Percentiles rank a stretch among this genome's conserved stretches.
Evolutionary conservation across 495 filamentous ascomycete genomes (phyloP).

Genomic region (Hypoxylon cercidicola): DNA sequence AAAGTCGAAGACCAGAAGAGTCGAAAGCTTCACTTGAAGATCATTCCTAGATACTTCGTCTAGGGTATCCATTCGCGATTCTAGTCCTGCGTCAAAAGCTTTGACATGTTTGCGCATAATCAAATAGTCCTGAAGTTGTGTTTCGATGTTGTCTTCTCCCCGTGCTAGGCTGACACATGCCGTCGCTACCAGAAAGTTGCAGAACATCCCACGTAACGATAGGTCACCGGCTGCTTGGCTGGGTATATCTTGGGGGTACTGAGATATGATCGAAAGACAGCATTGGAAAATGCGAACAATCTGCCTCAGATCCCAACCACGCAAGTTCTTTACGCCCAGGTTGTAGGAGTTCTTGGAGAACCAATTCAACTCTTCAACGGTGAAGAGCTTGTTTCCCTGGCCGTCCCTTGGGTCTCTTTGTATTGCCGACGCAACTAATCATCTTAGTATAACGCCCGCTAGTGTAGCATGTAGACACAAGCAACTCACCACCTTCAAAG

Average conservation of each 20-base stretch:
- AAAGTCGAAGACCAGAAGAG: constrained; percentile 76
- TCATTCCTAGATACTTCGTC: constrained; percentile 60
- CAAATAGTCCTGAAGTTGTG: constrained; percentile 69
- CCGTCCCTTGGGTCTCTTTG: constrained; percentile 51
- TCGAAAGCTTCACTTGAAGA: constrained; percentile 68
- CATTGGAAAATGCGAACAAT: constrained; percentile 66
- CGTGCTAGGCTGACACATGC: constrained; percentile 70
- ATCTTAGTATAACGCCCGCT: constrained; percentile 31
- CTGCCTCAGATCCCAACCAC: constrained; percentile 61
- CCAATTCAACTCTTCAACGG: constrained; percentile 76
- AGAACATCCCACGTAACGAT: constrained; percentile 68
- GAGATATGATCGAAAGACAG: constrained; percentile 70
- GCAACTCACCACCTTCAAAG: constrained; percentile 69
- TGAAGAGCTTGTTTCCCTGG: constrained; percentile 58
- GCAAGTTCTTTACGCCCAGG: constrained; percentile 69
- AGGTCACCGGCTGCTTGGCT: constrained; percentile 58
- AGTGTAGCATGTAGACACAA: background rate
- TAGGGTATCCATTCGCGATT: constrained; percentile 50
- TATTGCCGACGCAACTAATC: constrained; percentile 57
- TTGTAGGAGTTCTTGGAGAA: constrained; percentile 84
- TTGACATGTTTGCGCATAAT: constrained; percentile 64
- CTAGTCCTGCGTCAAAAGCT: constrained; percentile 60
- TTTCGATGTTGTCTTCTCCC: constrained; percentile 68
- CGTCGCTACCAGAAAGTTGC: constrained; percentile 74
- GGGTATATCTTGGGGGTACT: constrained; percentile 65